Base-by-base conservation (phyloP, 805 yeast genomes). In the Saturnispora mendoncae region DNA sequence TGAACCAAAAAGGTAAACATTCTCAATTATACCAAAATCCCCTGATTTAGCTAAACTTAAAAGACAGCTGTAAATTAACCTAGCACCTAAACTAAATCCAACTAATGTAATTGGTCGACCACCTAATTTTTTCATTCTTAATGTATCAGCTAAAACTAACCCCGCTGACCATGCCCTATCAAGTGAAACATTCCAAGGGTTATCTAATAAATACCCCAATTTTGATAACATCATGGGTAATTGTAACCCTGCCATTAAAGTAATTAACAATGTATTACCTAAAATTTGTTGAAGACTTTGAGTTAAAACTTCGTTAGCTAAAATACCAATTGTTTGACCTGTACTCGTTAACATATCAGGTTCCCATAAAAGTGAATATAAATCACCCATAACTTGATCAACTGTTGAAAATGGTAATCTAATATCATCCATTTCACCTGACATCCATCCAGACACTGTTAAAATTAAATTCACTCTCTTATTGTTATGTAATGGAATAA, bases 131-230 rank as follows among this genome's bases (percentile, higher is more conserved):
- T 94, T 80, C 20, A 86, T 72, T 44, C 88, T 76, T 32, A 92
- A 65, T 0, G 96, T 86, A 57, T 92, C 97, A 0, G 98, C 97
- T 39, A 92, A 61, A 34, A 92, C 78, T 42, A 77, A 66, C 4
- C 98, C 98, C 0, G 97, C 95, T 33, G 87, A 73, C 97, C 97
- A 90, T 0, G 98, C 98, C 45, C 98, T 72, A 60, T 90, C 97
- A 44, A 92, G 66, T 0, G 97, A 88, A 4, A 92, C 97, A 55
- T 82, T 90, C 98, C 98, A 92, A 0, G 98, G 98, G 54, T 92
- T 92, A 55, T 92, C 98, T 21, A 92, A 69, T 23, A 92, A 63
- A 51, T 92, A 92, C 2, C 95, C 82, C 32, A 92, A 67, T 54
- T 92, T 92, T 0, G 97, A 78, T 29, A 92, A 68, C 50, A 83